These are phyloP conservation scores for Exophiala mesophila DNA, from an alignment of 2,329 filamentous ascomycete species.

Conservation along the genomic window DNA sequence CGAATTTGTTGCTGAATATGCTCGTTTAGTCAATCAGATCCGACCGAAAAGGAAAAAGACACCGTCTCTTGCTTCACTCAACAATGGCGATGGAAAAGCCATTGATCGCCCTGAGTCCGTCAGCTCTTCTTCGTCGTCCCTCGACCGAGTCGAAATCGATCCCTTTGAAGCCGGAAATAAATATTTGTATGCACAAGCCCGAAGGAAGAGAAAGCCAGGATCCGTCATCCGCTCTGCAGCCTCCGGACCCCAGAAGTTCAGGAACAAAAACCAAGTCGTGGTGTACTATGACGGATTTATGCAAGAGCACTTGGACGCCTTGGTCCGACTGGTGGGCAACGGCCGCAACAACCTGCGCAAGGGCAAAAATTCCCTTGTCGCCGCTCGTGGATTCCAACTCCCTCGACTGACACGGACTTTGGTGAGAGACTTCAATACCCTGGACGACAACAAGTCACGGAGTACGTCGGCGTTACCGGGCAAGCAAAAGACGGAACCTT, in stretches of 20 bases:
- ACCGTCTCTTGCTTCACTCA: conserved; percentile 39
- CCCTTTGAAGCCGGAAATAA: conserved; percentile 24
- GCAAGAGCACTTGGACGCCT: conserved; percentile 73
- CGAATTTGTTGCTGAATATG: conserved; percentile 41
- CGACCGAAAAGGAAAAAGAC: conserved; percentile 36
- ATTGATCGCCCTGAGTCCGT: not conserved
- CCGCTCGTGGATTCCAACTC: conserved; percentile 37
- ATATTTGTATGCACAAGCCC: conserved; percentile 30
- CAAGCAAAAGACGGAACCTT: conserved; percentile 5
- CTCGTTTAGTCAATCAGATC: conserved; percentile 32
- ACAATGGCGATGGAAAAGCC: conserved; percentile 27
- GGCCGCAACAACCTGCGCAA: conserved; percentile 81
- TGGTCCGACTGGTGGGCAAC: conserved; percentile 75
- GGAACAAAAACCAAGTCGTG: conserved; percentile 69
- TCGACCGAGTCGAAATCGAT: conserved; percentile 14
- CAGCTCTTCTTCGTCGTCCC: conserved; percentile 6
- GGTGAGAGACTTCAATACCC: conserved; percentile 2
- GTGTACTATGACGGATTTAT: conserved; percentile 91
- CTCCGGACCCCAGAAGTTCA: conserved; percentile 49
- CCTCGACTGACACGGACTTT: conserved; percentile 11
- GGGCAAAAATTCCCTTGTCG: conserved; percentile 72
- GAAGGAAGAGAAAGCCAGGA: conserved; percentile 33
- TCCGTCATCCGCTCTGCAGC: conserved; percentile 33
- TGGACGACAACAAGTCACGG: conserved; percentile 16
- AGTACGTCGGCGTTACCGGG: conserved; percentile 8